Conservation (phyloP, 352 stramenopile genomes). For the Phytophthora vignae region DNA sequence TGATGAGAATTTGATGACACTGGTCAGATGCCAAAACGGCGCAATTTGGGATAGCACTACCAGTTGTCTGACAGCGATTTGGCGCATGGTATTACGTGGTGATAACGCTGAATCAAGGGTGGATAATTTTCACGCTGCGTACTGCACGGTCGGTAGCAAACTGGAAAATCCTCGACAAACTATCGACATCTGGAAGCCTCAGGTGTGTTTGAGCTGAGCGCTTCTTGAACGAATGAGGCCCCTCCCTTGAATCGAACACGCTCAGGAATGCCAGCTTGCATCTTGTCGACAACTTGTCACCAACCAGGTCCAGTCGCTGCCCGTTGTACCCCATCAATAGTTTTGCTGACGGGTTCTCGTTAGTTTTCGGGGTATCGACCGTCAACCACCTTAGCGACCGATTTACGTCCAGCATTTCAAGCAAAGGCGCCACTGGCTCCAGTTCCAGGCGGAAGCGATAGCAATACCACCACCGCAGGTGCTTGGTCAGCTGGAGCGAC, state of each 20-base stretch:
- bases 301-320: neutral
- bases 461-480: neutral
- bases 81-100: no score
- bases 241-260: neutral
- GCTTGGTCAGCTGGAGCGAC: neutral
- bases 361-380: neutral
- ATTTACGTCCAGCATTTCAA: neutral
- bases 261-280: neutral
- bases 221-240: neutral
- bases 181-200: neutral
- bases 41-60: no score
- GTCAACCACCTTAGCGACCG: neutral
- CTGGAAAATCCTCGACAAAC: neutral
- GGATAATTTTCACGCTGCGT: neutral
- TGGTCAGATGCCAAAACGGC: no score
- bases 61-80: no score
- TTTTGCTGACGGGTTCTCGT: neutral
- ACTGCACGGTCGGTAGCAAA: neutral
- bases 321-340: neutral
- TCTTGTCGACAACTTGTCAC: neutral
- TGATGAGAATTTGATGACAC: no score
- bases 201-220: neutral
- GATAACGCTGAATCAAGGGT: neutral
- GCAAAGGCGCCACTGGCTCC: neutral
- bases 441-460: neutral